These are phyloP conservation scores for Coffea eugenioides DNA, from an alignment of 257 asterid species.

Conservation along the genomic window DNA sequence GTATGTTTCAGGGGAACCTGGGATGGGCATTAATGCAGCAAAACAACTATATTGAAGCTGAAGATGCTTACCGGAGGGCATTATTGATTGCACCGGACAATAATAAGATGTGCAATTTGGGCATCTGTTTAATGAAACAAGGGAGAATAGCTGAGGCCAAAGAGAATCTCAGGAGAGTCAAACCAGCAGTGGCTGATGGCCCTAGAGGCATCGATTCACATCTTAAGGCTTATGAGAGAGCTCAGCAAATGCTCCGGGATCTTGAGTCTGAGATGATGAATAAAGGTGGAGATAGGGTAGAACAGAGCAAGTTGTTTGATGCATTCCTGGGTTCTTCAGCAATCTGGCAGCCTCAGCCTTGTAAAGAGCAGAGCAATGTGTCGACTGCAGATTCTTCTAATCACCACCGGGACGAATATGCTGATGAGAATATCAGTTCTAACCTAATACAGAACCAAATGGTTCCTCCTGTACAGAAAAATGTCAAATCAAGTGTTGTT, in stretches of 20 bases:
- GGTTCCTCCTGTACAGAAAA: slow-evolving; percentile 28
- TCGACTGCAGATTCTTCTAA: slow-evolving; percentile 2
- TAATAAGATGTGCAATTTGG: slow-evolving; percentile 94
- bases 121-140: slow-evolving; percentile 92
- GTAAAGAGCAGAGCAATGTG: slow-evolving; percentile 47
- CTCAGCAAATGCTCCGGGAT: slow-evolving; percentile 91
- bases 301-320: slow-evolving; percentile 73
- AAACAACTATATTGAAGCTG: slow-evolving; percentile 82
- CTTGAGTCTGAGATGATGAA: slow-evolving; percentile 82
- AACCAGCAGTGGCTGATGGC: slow-evolving; percentile 83
- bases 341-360: slow-evolving; percentile 98
- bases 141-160: slow-evolving; percentile 87
- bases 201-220: slow-evolving; percentile 95
- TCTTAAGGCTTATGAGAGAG: slow-evolving; percentile 94
- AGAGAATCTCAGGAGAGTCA: slow-evolving; percentile 76
- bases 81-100: slow-evolving; percentile 81
- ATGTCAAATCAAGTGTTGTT: slow-evolving; percentile 15
- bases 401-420: slow-evolving; percentile 40
- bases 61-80: slow-evolving; percentile 83
- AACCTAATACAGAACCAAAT: slow-evolving; percentile 22
- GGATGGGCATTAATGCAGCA: slow-evolving; percentile 99
- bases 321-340: slow-evolving; percentile 86
- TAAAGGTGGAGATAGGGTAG: slow-evolving; percentile 53
- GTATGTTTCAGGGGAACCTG: slow-evolving; percentile 66
- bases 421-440: slow-evolving; percentile 61